Evolutionary conservation across 352 stramenopile species (phyloP), one percentile per base, ranked within the genome.

Genomic region (Pythium scleroteichum): DNA sequence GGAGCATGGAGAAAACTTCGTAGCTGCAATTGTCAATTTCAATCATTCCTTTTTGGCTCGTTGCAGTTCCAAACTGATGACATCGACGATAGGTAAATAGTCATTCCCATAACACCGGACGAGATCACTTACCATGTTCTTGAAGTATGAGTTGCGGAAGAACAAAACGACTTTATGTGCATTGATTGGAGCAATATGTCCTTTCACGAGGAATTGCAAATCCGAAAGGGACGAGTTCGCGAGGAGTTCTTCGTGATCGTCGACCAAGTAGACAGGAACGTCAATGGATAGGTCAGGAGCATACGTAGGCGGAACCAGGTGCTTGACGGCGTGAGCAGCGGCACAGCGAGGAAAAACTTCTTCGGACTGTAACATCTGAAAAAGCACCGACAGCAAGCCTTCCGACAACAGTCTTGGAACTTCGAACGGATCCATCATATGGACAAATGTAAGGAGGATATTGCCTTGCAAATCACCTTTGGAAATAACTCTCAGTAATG

Each of bases 141-240:
- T 96, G 79, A 96, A 96, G 68, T 94, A 96, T 60, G 87, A 88
- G 60, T 96, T 96, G 32, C 86, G 85, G 64, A 96, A 93, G 61
- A 93, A 94, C 10, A 96, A 72, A 23, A 96, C 87, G 20, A 96
- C 87, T 55, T 93, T 93, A 71, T 96, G 85, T 9, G 87, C 87
- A 52, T 92, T 93, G 62, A 96, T 96, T 17, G 81, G 85, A 2
- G 82, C 82, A 55, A 94, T 94, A 61, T 91, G 82, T 4, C 80
- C 85, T 53, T 94, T 93, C 24, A 96, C 87, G 12, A 94, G 71
- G 48, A 96, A 96, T 62, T 94, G 85, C 23, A 96, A 64, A 39
- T 96, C 87, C 17, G 85, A 92, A 13, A 94, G 62, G 29, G 78
- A 92, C 39, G 79, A 88, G 51, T 94, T 96, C 51, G 83, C 53